Base-by-base conservation (phyloP, 148 eudicot genomes). In the Cornus kousa region DNA sequence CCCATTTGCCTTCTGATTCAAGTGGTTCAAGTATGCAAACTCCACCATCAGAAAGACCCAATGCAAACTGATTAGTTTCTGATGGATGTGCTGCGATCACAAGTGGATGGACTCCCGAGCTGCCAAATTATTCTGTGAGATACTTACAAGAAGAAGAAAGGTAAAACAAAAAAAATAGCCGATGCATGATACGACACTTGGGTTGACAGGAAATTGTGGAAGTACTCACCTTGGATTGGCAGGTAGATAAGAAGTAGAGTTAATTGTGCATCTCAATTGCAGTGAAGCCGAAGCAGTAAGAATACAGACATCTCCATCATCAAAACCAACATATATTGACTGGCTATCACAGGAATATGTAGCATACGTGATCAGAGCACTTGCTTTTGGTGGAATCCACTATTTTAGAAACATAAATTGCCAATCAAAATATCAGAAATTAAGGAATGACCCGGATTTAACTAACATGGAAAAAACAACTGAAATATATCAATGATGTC, bases 281-380 rank as follows among this genome's bases (percentile, higher is more conserved):
- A 97, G 5, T 78, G 87, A 43, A 43, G 48, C 86, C 46, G 92
- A 85, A 79, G 48, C 48, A 43, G 91, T 91, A 39, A 97, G 88
- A 82, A 97, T 88, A 78, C 91, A 93, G 62, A 97, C 72, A 82
- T 93, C 88, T 77, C 93, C 99, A 68, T 91, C 94, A 84, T 93
- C 89, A 74, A 90, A 92, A 80, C 92, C 90, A 53, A 89, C 95
- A 70, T 85, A 94, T 68, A 97, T 90, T 24, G 90, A 89, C 70
- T 86, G 91, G 79, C 99, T 53, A 77, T 87, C 79, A 46, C 86
- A 82, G 5, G 90, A 87, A 77, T 78, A 87, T 19, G 86, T 78
- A 2, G 87, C 87, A 70, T 85, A 72, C 39, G 86, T 80, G 62
- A 85, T 85, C 57, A 80, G 76, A 71, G 50, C 79, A 53, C 24